Conservation (phyloP, 2,329 filamentous ascomycete genomes). For the Pseudogymnoascus sp. region DNA sequence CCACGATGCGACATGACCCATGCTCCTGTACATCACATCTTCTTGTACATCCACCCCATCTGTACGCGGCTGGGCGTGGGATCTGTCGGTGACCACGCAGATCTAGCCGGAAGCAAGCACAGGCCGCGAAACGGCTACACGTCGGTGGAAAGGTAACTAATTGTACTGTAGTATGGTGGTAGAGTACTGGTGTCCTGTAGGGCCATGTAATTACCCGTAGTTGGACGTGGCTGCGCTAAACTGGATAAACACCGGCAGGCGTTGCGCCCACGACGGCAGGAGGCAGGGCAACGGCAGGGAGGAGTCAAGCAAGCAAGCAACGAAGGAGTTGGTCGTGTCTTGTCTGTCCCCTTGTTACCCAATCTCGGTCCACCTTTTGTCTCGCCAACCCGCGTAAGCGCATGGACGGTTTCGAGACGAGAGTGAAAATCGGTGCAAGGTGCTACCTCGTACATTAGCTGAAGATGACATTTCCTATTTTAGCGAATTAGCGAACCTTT, state of each 20-base stretch:
- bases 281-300: neutral
- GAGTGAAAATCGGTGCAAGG: neutral
- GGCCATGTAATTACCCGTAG: neutral
- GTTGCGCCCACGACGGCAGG: neutral
- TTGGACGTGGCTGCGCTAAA: neutral
- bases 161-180: neutral
- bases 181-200: neutral
- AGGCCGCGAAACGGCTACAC: neutral
- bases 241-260: neutral
- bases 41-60: neutral
- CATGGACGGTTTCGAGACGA: neutral
- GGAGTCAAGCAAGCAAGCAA: neutral
- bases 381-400: neutral
- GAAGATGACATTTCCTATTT: neutral
- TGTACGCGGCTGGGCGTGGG: neutral
- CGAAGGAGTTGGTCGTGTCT: neutral
- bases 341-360: neutral
- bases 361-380: neutral
- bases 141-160: neutral
- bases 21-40: neutral
- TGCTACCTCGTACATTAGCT: neutral
- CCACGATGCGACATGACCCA: neutral
- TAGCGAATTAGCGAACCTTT: neutral
- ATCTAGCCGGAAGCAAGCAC: neutral
- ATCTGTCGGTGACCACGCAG: conserved; percentile 3